Percentiles rank a stretch among this genome's conserved stretches.
These are phyloP conservation scores for Melaleuca alternifolia DNA, from an alignment of 345 rosid species.

Conservation along the genomic window DNA sequence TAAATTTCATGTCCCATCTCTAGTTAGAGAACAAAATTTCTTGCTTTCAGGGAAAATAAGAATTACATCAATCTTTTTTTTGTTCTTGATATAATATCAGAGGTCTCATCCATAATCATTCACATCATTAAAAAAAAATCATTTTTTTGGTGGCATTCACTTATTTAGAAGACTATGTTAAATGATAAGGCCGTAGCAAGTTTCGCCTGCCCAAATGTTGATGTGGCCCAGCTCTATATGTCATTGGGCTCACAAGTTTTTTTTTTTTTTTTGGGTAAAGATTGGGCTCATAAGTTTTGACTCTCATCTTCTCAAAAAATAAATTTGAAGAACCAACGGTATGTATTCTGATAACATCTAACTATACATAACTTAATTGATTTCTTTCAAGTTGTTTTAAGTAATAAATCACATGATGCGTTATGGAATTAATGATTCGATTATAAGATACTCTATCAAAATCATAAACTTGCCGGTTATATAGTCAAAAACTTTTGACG, in stretches of 20 bases:
- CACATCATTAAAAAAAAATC: background rate
- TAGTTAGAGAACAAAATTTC: background rate
- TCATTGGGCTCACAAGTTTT: background rate
- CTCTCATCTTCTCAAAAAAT: background rate
- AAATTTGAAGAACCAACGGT: too few species aligned
- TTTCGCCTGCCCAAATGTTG: background rate
- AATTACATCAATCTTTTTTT: background rate
- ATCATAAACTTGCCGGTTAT: background rate
- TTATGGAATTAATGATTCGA: too few species aligned
- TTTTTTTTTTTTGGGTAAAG: too few species aligned
- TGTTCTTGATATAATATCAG: background rate
- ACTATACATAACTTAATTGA: too few species aligned
- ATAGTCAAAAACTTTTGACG: background rate
- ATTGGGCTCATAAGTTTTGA: background rate
- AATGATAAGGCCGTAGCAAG: background rate
- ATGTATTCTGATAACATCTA: too few species aligned
- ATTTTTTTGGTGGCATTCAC: background rate
- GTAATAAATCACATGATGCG: too few species aligned
- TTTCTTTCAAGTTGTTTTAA: too few species aligned
- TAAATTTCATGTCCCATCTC: background rate
- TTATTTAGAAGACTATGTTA: background rate
- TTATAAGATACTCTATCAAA: too few species aligned
- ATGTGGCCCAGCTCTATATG: background rate
- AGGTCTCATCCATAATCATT: background rate
- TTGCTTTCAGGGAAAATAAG: background rate